A percentile compares a stretch with the other conserved stretches of the same genome.
Conservation (phyloP, 345 rosid genomes). For the Anacardium occidentale region DNA sequence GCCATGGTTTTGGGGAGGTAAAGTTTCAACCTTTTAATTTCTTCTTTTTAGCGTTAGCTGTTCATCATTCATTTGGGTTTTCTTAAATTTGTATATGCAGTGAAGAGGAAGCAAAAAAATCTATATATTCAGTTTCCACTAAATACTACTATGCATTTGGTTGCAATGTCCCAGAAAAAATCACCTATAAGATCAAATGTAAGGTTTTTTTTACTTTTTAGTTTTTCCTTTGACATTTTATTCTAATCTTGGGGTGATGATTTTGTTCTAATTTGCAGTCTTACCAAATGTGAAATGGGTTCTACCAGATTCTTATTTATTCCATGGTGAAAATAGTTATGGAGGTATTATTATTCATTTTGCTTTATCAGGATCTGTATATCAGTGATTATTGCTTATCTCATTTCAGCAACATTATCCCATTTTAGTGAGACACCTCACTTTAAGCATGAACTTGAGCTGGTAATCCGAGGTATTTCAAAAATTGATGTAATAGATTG, state of each 20-base stretch:
- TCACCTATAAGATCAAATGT: constrained; percentile 37
- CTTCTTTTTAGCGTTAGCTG: background rate
- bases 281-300: constrained; percentile 46
- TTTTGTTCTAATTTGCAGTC: constrained; percentile 27
- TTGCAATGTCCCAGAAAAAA: constrained; percentile 31
- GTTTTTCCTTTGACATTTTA: background rate
- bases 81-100: constrained; percentile 14
- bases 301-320: constrained; percentile 40
- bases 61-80: background rate
- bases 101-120: constrained; percentile 44
- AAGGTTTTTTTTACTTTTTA: background rate
- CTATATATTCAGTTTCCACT: constrained; percentile 52
- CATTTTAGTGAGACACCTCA: background rate
- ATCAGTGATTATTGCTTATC: background rate
- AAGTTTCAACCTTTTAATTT: background rate
- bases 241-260: constrained; percentile 12
- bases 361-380: background rate
- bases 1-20: constrained; percentile 43
- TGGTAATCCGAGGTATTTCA: background rate
- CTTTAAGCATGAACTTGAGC: background rate
- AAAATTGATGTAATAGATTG: background rate
- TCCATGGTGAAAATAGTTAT: constrained; percentile 29
- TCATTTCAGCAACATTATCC: too few species aligned
- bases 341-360: constrained; percentile 32
- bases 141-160: constrained; percentile 48